Evolutionary conservation across 257 asterid species (phyloP), one percentile per base, ranked within the genome.

Genomic region (Solanum gracilifrons): DNA sequence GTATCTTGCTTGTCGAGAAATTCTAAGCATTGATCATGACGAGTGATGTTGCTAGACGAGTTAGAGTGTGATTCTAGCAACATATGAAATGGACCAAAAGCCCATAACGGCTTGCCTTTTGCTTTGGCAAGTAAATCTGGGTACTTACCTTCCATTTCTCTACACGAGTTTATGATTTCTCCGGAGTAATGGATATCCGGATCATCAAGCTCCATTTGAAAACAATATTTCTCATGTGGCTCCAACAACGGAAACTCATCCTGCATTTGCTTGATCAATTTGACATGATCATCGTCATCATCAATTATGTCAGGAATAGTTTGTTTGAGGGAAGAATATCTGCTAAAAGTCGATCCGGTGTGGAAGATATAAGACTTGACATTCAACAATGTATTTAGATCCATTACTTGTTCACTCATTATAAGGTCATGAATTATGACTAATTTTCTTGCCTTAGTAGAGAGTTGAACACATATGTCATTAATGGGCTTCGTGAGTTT

Each of bases 151-250:
- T 76, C 83, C 3, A n/a, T 0, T 76, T 76, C 35, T 76, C 0
- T 69, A 15, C 39, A 69, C 5, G 77, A 31, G 77, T 75, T 75
- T 18, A 75, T 71, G 39, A 71, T 71, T 71, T 71, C 39, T 71
- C 83, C 55, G 0, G 21, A 10, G 5, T 23, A 5, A 0, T 21
- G 82, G 0, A 13, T 48, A 0, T 1, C 18, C 55, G 0, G 0
- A 36, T 10, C 31, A 13, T 74, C 82, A 21, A 21, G 3, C 15
- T 75, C 55, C 55, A 36, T 11, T 74, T 9, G 12, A 74, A 74
- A 10, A n/a, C 7, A 21, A 2, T 1, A 1, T 36, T 12, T 13
- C 20, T 21, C 1, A 74, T 74, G 7, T 3, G 29, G 82, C 32
- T 36, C 83, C 32, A 36, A 9, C 29, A 25, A 21, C 3, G 55